Evolutionary conservation across 148 eudicot genomes (phyloP), one percentile per base, ranked within the genome.

Genomic region (Rhododendron henanense): DNA sequence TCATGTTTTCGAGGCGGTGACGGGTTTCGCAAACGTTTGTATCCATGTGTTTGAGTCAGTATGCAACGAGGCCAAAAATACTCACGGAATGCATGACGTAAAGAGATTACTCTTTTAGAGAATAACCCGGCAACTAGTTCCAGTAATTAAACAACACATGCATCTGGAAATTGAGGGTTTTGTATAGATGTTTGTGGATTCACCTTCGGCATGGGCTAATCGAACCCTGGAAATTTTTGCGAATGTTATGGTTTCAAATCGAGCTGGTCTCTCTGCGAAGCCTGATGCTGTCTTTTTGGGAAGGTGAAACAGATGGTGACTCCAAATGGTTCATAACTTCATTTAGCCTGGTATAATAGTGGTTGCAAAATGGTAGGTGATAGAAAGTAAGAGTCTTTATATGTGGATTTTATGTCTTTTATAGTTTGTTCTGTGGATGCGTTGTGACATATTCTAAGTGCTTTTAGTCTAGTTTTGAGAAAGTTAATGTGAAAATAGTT

Each of bases 1-100:
- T 10, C 96, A 94, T 61, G 96, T 93, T 28, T 97, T 97, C 84
- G 98, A 95, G 91, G 98, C 98, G 0, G 89, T 97, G 75, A 95
- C 95, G 0, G 98, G 95, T 15, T 97, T 95, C 48, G 92, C 99
- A n/a, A 92, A 92, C 18, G 98, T 92, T 33, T 97, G 94, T 84
- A 93, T 88, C 65, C 90, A 93, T 45, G 91, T 91, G 45, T 94
- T 92, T 51, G 98, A 95, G 88, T 85, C 91, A 0, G 98, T 95
- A 16, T 93, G 90, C 80, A 95, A 90, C 86, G 84, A 90, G 88
- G 94, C 94, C 4, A 94, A 94, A 84, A 88, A 50, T 50, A 92
- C 93, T 35, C 94, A 93, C 59, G 89, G 92, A 83, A 89, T 89
- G 84, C 93, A 90, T 67, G 92, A 91, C 50, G 90, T 92, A 79